Evolutionary conservation across 768 basidiomycete species (phyloP).

Genomic region (Neoboletus subvelutipes): DNA sequence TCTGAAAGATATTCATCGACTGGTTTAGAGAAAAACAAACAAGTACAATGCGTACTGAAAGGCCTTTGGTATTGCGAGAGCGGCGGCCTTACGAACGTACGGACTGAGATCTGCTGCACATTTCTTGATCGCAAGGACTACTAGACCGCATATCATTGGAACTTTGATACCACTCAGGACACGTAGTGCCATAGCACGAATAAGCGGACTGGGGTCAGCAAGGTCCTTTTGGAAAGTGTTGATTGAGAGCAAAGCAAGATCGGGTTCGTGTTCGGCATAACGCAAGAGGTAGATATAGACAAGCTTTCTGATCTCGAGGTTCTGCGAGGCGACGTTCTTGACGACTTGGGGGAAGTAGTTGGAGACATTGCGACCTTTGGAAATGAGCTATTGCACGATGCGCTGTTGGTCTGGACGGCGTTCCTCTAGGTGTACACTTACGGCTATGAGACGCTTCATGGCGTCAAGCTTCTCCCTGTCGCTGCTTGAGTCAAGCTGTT

Average conservation of each 20-base stretch:
- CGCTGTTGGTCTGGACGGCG: not conserved
- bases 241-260: constrained; percentile 92
- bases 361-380: constrained; percentile 87
- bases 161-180: constrained; percentile 92
- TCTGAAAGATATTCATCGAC: constrained; percentile 40
- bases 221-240: constrained; percentile 99
- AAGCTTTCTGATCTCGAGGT: constrained; percentile 92
- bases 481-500: constrained; percentile 83
- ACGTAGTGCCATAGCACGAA: constrained; percentile 93
- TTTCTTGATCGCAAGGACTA: constrained; percentile 88
- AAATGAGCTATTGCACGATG: constrained; percentile 65
- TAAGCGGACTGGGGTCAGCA: constrained; percentile 87
- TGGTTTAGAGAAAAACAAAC: not conserved
- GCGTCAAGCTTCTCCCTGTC: constrained; percentile 93
- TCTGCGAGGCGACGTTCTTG: constrained; percentile 91
- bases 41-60: constrained; percentile 56
- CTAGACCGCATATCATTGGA: constrained; percentile 81
- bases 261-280: constrained; percentile 91
- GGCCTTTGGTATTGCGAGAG: constrained; percentile 84
- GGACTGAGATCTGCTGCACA: constrained; percentile 90
- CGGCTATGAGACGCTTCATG: constrained; percentile 92
- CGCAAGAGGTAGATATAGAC: constrained; percentile 97
- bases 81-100: constrained; percentile 92
- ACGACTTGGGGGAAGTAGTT: constrained; percentile 96
- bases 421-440: constrained; percentile 40